Evolutionary conservation across 192 early-diverging fungal species (phyloP).

Genomic region (Haplosporangium gracile): DNA sequence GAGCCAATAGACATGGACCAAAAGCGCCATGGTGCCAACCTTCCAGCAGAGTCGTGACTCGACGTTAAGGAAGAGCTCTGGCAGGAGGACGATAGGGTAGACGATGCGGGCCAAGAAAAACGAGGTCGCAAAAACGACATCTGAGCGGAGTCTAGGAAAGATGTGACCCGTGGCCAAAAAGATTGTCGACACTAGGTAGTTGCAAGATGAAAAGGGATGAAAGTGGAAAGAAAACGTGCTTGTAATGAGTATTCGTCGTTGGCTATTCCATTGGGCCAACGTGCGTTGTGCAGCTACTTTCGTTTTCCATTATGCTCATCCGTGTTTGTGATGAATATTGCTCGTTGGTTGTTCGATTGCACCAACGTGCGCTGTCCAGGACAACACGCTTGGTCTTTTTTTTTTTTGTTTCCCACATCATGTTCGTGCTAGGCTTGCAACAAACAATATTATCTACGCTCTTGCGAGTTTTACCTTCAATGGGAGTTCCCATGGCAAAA

Average conservation of each 20-base stretch:
- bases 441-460: neutral
- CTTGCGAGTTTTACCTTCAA: constrained; percentile 34
- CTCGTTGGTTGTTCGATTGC: too few relatives aligned
- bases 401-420: neutral
- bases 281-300: neutral
- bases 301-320: neutral
- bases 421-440: too few relatives aligned
- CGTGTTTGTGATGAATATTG: neutral
- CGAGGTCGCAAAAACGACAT: constrained; percentile 33
- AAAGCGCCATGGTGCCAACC: constrained; percentile 29
- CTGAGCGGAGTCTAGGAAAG: constrained; percentile 37
- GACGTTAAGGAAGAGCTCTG: constrained; percentile 43
- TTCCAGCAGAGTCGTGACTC: constrained; percentile 48
- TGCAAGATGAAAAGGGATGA: neutral
- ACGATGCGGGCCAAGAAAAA: constrained; percentile 38
- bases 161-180: constrained; percentile 48
- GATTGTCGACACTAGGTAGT: constrained; percentile 38
- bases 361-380: neutral
- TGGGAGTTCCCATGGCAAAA: constrained; percentile 44
- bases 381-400: neutral
- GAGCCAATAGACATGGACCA: constrained; percentile 50
- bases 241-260: neutral
- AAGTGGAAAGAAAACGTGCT: neutral
- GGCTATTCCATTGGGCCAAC: neutral
- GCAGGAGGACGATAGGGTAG: constrained; percentile 37